These are phyloP conservation scores for Coemansia sp. DNA, from an alignment of 192 early-diverging fungal genomes.

Conservation along the genomic window DNA sequence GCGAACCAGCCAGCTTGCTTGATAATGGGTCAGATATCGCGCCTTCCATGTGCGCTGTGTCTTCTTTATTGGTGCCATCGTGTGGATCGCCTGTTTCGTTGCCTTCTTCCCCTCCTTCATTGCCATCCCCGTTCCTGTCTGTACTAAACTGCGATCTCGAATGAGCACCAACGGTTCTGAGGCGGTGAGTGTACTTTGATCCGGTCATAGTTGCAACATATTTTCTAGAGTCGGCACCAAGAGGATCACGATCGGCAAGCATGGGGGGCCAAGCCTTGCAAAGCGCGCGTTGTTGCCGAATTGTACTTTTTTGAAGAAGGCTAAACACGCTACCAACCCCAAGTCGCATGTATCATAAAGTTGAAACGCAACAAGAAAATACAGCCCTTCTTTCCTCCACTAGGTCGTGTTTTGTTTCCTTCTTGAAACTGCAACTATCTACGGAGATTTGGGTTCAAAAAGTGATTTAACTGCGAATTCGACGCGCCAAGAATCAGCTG, in stretches of 20 bases:
- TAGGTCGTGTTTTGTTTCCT: too few species aligned
- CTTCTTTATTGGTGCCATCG: not conserved
- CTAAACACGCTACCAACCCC: slow-evolving; percentile 1
- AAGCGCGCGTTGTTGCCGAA: not conserved
- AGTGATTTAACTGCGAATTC: not conserved
- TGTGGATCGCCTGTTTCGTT: not conserved
- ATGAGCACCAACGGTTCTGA: not conserved
- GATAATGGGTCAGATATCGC: not conserved
- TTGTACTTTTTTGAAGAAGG: not conserved
- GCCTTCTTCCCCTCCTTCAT: not conserved
- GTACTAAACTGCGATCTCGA: not conserved
- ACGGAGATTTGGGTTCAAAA: not conserved
- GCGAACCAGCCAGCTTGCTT: not conserved
- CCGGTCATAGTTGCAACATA: not conserved
- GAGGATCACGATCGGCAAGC: not conserved
- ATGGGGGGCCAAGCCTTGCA: not conserved
- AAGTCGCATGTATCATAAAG: slow-evolving; percentile 1
- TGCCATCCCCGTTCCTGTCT: not conserved
- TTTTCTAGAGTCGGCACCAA: not conserved
- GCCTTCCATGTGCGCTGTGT: not conserved
- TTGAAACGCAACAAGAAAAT: not conserved
- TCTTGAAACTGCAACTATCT: not conserved
- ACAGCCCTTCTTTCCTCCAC: not conserved
- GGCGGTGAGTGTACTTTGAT: not conserved
- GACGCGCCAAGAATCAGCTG: not conserved